Base-by-base conservation (phyloP, 129 eudicot species). In the Heracleum sosnowskyi region DNA sequence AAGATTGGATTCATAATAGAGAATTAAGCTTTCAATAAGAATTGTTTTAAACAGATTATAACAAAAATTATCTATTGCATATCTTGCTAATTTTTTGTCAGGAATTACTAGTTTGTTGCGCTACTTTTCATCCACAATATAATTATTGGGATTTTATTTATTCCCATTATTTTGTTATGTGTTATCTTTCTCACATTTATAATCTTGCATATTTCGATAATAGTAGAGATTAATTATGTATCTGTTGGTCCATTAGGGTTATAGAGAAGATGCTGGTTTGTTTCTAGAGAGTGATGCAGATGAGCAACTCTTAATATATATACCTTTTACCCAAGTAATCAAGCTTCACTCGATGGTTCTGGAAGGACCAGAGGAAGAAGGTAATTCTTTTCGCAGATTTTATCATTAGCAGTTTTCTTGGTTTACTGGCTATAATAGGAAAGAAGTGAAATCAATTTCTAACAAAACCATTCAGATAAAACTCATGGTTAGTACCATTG, bases 231-330 rank as follows among this genome's bases (percentile, higher is more conserved):
- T 26, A 10, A n/a, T 60, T 60, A 60, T 26, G 26, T 60, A 24
- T 24, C 16, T 82, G 22, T 64, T 69, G 26, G 60, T 85, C 80
- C 31, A 75, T 46, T 81, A 91, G 98, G 98, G 97, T 62, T 94
- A 91, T 81, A 90, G 98, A 80, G 98, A 94, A 82, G 98, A 94
- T 78, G 98, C 90, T 60, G 97, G 97, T 74, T 85, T 94, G 83
- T 78, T 69, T 81, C 79, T 94, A 79, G 97, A 89, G 83, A 94
- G 98, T 87, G 98, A 94, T 88, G 98, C 98, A 44, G 98, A 94
- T 88, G 98, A 94, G 79, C 98, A 94, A 69, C 93, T 94, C 68
- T 79, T 94, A 86, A 88, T 94, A 41, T 94, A 94, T 74, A 86
- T 94, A 77, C 98, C 98, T 60, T 94, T 94, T 74, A 88, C 87